Percentiles rank a stretch among this genome's conserved stretches.
Evolutionary conservation across 768 basidiomycete species (phyloP).

Genomic region (Galerina sulciceps): DNA sequence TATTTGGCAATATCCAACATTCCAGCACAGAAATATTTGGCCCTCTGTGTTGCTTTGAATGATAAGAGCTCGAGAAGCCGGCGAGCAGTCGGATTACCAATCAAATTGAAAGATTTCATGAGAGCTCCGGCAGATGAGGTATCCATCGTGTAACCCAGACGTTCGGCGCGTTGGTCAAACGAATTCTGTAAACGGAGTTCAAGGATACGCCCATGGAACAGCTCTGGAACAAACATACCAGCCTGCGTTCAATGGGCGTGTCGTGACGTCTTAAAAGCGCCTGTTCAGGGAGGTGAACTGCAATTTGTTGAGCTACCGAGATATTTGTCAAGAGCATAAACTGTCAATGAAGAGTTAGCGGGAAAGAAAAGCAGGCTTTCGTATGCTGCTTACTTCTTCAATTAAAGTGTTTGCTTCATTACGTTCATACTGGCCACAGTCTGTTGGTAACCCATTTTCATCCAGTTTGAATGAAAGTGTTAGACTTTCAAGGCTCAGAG

Average conservation of each 20-base stretch:
- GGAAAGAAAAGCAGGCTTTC: neutral
- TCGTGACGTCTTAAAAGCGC: constrained; percentile 96
- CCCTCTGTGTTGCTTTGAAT: constrained; percentile 90
- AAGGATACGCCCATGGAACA: constrained; percentile 1
- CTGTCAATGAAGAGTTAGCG: constrained; percentile 40
- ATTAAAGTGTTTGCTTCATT: constrained; percentile 81
- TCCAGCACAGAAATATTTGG: constrained; percentile 98
- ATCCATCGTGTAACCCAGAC: constrained; percentile 85
- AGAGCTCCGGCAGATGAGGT: constrained; percentile 76
- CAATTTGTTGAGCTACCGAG: constrained; percentile 90
- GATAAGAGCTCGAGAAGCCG: constrained; percentile 82
- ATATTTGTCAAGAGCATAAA: constrained; percentile 95
- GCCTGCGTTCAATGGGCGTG: constrained; percentile 86
- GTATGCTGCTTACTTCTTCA: constrained; percentile 73
- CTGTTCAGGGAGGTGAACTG: constrained; percentile 94
- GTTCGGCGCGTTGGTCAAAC: constrained; percentile 80
- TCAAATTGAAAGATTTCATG: constrained; percentile 81
- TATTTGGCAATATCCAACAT: constrained; percentile 99
- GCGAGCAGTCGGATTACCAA: constrained; percentile 75
- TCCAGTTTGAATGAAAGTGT: constrained; percentile 81
- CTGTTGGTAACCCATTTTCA: constrained; percentile 75
- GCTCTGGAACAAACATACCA: constrained; percentile 51
- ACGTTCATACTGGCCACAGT: constrained; percentile 69
- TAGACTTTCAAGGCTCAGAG: constrained; percentile 70
- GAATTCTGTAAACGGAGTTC: constrained; percentile 52